These are phyloP conservation scores for Taphrina confusa DNA, from an alignment of 1,139 yeast genomes.

Conservation along the genomic window DNA sequence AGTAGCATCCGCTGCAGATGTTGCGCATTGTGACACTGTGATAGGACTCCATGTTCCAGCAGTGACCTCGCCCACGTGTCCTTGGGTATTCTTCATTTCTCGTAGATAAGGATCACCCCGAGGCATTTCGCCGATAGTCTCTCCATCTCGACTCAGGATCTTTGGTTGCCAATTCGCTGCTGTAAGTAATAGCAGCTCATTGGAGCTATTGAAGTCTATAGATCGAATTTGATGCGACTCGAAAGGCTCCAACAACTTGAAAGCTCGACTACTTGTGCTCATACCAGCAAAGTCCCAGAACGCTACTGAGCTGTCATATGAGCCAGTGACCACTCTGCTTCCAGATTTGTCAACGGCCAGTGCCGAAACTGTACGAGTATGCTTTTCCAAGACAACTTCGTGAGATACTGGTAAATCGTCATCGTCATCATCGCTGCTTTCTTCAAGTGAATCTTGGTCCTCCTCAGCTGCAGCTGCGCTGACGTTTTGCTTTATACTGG, in stretches of 20 bases:
- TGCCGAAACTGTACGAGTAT: constrained; percentile 44
- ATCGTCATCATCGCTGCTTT: constrained; percentile 39
- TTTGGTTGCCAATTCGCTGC: constrained; percentile 44
- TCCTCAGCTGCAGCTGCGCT: background rate
- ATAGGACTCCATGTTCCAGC: constrained; percentile 47
- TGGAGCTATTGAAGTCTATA: constrained; percentile 42
- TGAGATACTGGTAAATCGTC: constrained; percentile 46
- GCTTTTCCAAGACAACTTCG: constrained; percentile 44
- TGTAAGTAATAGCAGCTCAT: constrained; percentile 43
- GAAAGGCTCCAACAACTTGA: constrained; percentile 45
- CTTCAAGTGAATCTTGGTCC: constrained; percentile 29
- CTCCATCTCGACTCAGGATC: constrained; percentile 37
- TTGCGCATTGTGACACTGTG: constrained; percentile 42
- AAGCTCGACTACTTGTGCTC: constrained; percentile 43
- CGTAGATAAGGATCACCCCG: constrained; percentile 49
- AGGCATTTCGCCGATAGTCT: constrained; percentile 43
- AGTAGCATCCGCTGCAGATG: constrained; percentile 47
- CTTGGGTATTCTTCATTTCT: constrained; percentile 48
- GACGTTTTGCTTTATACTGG: background rate
- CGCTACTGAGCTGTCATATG: constrained; percentile 45
- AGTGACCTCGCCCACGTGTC: constrained; percentile 47
- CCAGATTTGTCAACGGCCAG: constrained; percentile 46
- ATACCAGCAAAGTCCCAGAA: constrained; percentile 48
- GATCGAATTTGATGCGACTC: constrained; percentile 44
- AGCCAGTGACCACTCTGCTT: constrained; percentile 44